Percentiles rank a stretch among this genome's conserved stretches.
Conservation (phyloP, 257 asterid species). For the Catharanthus roseus region DNA sequence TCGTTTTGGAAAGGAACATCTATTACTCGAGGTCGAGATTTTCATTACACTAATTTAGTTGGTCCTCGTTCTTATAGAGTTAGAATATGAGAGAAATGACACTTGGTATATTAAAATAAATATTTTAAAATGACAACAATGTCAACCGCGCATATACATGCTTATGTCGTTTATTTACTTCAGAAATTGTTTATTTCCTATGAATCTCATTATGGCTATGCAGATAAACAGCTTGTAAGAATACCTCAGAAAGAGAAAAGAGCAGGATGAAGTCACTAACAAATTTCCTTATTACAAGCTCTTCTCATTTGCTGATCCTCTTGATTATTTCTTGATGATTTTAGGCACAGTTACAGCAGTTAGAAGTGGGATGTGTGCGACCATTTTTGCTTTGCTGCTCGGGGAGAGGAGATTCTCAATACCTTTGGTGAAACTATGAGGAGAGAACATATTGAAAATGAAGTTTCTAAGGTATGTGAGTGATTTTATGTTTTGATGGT, state of each 20-base stretch:
- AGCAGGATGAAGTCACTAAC: slow-evolving; percentile 17
- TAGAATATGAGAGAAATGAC: too few relatives aligned
- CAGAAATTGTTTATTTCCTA: too few relatives aligned
- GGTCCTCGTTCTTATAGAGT: too few relatives aligned
- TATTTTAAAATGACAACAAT: too few relatives aligned
- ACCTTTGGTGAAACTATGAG: slow-evolving; percentile 46
- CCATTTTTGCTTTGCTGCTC: slow-evolving; percentile 65
- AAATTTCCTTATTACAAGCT: slow-evolving; percentile 66
- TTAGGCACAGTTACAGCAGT: slow-evolving; percentile 60
- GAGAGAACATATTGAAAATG: slow-evolving; percentile 26
- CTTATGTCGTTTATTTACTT: too few relatives aligned
- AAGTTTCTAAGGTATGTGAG: slow-evolving; percentile 50
- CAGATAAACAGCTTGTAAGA: not conserved
- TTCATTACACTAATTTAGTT: too few relatives aligned
- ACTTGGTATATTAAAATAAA: too few relatives aligned
- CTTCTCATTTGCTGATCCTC: slow-evolving; percentile 53
- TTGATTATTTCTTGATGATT: slow-evolving; percentile 56
- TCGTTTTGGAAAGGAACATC: too few relatives aligned
- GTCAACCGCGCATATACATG: too few relatives aligned
- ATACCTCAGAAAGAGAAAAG: not conserved
- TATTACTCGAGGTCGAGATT: too few relatives aligned
- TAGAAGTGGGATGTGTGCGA: slow-evolving; percentile 59
- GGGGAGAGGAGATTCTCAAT: slow-evolving; percentile 62
- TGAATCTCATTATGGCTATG: too few relatives aligned
- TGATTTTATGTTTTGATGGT: too few relatives aligned